A percentile compares a stretch with the other conserved stretches of the same genome.
Evolutionary conservation across 805 yeast genomes (phyloP).

Genomic region (Candida khao-thaluensis): DNA sequence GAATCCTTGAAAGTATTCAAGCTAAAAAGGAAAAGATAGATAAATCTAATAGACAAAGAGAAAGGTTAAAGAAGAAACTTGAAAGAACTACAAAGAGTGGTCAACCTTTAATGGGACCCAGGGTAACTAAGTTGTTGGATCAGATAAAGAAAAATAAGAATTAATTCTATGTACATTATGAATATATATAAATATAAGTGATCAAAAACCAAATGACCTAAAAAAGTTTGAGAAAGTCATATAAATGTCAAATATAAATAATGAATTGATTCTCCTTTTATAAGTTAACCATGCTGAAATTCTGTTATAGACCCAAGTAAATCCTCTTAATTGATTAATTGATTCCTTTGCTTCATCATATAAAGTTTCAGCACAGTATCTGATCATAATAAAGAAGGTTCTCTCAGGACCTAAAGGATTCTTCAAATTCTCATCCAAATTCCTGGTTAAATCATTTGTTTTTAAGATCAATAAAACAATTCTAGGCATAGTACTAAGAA

Average conservation of each 20-base stretch:
- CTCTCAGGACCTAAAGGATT: constrained; percentile 85
- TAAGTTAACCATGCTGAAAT: constrained; percentile 34
- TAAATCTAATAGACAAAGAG: constrained; percentile 39
- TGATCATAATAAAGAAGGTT: constrained; percentile 84
- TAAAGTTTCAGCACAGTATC: constrained; percentile 81
- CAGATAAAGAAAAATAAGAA: constrained; percentile 51
- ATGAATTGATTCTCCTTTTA: constrained; percentile 30
- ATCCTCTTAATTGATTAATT: constrained; percentile 17
- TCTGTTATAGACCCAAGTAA: constrained; percentile 15
- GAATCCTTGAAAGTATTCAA: constrained; percentile 39
- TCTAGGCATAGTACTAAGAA: constrained; percentile 78
- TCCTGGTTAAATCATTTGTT: constrained; percentile 91
- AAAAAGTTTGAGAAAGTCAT: no score
- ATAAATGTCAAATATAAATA: constrained; percentile 32
- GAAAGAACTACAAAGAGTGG: constrained; percentile 64
- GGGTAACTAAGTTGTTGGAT: constrained; percentile 73
- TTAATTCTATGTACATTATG: constrained; percentile 2
- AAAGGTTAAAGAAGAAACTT: constrained; percentile 40
- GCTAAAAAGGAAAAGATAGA: constrained; percentile 35
- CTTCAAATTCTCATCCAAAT: constrained; percentile 77
- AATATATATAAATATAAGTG: constrained; percentile 4
- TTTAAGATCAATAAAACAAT: constrained; percentile 83
- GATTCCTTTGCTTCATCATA: constrained; percentile 61
- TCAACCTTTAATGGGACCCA: constrained; percentile 90
- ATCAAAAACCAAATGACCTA: no score